Percentiles rank a stretch among this genome's conserved stretches.
These are phyloP conservation scores for Helicocarpus griseus DNA, from an alignment of 2,329 filamentous ascomycete species.

Conservation along the genomic window DNA sequence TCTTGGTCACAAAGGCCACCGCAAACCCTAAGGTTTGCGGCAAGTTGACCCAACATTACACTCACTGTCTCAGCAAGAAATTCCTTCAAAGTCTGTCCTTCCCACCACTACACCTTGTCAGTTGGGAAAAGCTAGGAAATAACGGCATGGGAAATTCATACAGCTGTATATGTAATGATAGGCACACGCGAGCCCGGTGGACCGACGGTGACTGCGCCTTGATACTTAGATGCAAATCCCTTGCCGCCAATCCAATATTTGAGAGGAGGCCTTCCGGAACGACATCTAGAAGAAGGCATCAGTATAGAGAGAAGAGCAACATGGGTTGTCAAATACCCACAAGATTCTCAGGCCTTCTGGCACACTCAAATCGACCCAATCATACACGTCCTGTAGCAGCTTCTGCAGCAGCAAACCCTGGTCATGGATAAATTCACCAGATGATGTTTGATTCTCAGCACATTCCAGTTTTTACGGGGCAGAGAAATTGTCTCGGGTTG, in stretches of 20 bases:
- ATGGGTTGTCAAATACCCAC: background rate
- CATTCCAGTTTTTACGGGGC: conserved; percentile 1
- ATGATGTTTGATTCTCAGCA: background rate
- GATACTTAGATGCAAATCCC: background rate
- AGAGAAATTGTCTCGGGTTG: background rate
- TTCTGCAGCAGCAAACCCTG: background rate
- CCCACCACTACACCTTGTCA: conserved; percentile 8
- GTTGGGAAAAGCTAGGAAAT: background rate
- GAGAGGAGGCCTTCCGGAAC: background rate
- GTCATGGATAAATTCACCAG: background rate
- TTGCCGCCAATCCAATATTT: conserved; percentile 3
- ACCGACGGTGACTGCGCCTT: conserved; percentile 3
- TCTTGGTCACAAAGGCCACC: background rate
- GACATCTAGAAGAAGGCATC: background rate
- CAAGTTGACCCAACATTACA: conserved; percentile 11
- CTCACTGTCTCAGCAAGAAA: conserved; percentile 8
- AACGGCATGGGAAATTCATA: background rate
- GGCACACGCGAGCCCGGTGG: background rate
- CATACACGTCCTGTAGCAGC: background rate
- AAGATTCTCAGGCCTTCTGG: background rate
- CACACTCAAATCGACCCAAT: background rate
- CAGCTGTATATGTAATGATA: background rate
- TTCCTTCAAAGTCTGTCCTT: conserved; percentile 8
- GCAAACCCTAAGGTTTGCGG: conserved; percentile 3
- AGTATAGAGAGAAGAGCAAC: background rate